phyloP scores from a whole-genome alignment of 371 early-diverging fungal species.

The Mortierella polycephala region DNA sequence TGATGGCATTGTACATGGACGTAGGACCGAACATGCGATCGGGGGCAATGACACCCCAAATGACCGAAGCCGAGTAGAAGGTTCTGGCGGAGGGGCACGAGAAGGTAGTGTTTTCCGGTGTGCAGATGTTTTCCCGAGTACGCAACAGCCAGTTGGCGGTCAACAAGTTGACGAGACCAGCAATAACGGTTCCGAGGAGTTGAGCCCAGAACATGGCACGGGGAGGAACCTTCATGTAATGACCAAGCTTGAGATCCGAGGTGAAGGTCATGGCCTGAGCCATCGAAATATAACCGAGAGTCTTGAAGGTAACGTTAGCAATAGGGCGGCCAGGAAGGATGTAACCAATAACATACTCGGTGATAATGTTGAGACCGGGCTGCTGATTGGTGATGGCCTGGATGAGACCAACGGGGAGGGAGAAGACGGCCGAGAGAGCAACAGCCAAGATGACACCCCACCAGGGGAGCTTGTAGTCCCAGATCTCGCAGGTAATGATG shows the following conservation, averaged over 20 bases:
- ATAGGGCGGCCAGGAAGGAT: slow-evolving; percentile 68
- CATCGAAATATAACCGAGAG: slow-evolving; percentile 61
- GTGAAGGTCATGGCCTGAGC: slow-evolving; percentile 69
- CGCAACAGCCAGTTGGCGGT: slow-evolving; percentile 75
- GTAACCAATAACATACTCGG: slow-evolving; percentile 65
- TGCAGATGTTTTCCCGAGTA: slow-evolving; percentile 67
- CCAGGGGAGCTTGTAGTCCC: slow-evolving; percentile 61
- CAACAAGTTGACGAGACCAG: slow-evolving; percentile 71
- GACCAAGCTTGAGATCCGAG: slow-evolving; percentile 73
- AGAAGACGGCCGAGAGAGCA: slow-evolving; percentile 61
- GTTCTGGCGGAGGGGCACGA: slow-evolving; percentile 73
- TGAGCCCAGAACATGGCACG: slow-evolving; percentile 73
- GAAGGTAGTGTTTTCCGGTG: slow-evolving; percentile 58
- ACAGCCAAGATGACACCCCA: slow-evolving; percentile 63
- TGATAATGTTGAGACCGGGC: slow-evolving; percentile 63
- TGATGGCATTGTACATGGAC: slow-evolving; percentile 66
- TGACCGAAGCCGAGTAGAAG: slow-evolving; percentile 75
- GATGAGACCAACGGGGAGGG: slow-evolving; percentile 70
- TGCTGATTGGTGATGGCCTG: slow-evolving; percentile 64
- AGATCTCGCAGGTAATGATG: slow-evolving; percentile 57
- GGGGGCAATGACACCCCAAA: slow-evolving; percentile 87
- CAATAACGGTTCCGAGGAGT: slow-evolving; percentile 6
- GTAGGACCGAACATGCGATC: slow-evolving; percentile 72
- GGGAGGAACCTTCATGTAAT: slow-evolving; percentile 78
- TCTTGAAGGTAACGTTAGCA: slow-evolving; percentile 67